These are phyloP conservation scores for Clavispora asparagi DNA, from an alignment of 805 yeast species.

Conservation along the genomic window DNA sequence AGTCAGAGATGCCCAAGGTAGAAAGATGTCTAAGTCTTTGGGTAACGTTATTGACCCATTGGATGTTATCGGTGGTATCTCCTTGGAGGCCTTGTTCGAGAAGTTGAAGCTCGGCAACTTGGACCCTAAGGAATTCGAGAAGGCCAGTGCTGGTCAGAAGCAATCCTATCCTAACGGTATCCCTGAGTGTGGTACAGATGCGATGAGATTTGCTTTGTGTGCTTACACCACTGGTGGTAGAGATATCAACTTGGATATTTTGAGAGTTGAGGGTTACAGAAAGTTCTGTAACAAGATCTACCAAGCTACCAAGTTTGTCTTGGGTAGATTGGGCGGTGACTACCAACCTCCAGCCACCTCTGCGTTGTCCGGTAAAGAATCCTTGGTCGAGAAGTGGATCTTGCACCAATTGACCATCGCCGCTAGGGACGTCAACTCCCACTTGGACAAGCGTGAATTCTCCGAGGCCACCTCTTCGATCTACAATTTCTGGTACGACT, in stretches of 20 bases:
- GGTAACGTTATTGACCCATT: constrained; percentile 97
- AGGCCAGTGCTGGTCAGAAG: constrained; percentile 83
- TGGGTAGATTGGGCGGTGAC: constrained; percentile 87
- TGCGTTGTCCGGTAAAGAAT: constrained; percentile 68
- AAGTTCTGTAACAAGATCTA: constrained; percentile 99
- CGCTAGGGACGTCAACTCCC: constrained; percentile 55
- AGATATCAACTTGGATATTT: constrained; percentile 92
- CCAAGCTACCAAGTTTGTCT: constrained; percentile 96
- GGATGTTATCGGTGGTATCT: constrained; percentile 87
- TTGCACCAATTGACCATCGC: constrained; percentile 77
- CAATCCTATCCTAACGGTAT: constrained; percentile 93
- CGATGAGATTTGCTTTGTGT: constrained; percentile 95
- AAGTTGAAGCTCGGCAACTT: constrained; percentile 77
- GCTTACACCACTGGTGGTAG: constrained; percentile 99
- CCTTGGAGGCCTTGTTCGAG: constrained; percentile 72
- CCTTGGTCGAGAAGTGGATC: constrained; percentile 96
- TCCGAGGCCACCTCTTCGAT: constrained; percentile 80
- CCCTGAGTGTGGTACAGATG: constrained; percentile 99
- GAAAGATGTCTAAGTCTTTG: constrained; percentile 96
- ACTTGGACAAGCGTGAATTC: constrained; percentile 83
- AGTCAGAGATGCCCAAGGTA: constrained; percentile 98
- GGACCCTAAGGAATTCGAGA: constrained; percentile 81
- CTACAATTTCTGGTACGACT: constrained; percentile 92
- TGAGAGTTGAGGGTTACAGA: constrained; percentile 97
- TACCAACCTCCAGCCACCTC: constrained; percentile 72